Percentiles rank a stretch among this genome's conserved stretches.
phyloP scores from a whole-genome alignment of 352 stramenopile genomes.

The Pythium oligandrum region DNA sequence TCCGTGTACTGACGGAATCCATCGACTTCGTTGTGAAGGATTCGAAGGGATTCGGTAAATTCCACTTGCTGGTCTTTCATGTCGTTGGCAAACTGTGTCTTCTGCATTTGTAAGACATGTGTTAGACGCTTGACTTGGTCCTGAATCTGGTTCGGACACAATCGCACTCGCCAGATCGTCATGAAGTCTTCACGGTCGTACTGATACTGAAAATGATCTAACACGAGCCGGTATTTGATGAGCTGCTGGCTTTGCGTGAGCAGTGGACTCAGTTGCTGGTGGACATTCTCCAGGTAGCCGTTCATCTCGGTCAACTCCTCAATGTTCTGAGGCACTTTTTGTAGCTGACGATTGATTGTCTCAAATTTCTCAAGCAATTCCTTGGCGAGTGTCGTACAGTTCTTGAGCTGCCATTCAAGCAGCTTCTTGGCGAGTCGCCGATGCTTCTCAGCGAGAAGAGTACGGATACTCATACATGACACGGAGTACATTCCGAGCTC shows the following conservation, averaged over 20 bases:
- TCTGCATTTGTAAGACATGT: slow-evolving; percentile 78
- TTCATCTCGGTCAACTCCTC: slow-evolving; percentile 89
- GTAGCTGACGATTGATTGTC: slow-evolving; percentile 76
- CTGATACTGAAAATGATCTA: slow-evolving; percentile 81
- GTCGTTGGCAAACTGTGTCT: slow-evolving; percentile 78
- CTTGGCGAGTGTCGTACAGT: slow-evolving; percentile 63
- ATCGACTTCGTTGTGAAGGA: slow-evolving; percentile 87
- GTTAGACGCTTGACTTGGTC: slow-evolving; percentile 83
- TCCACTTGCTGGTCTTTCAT: slow-evolving; percentile 93
- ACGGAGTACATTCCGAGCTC: slow-evolving; percentile 83
- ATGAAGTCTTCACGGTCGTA: slow-evolving; percentile 88
- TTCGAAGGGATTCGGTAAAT: slow-evolving; percentile 80
- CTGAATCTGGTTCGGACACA: slow-evolving; percentile 85
- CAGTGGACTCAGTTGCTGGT: slow-evolving; percentile 52
- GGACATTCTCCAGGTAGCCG: slow-evolving; percentile 75
- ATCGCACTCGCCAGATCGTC: slow-evolving; percentile 84
- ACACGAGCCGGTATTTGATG: slow-evolving; percentile 70
- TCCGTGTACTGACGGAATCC: slow-evolving; percentile 86
- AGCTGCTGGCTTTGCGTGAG: slow-evolving; percentile 71
- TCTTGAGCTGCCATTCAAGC: slow-evolving; percentile 70
- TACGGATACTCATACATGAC: slow-evolving; percentile 64
- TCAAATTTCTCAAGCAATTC: slow-evolving; percentile 82
- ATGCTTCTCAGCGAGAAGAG: slow-evolving; percentile 75
- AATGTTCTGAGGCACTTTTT: slow-evolving; percentile 88
- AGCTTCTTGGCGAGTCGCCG: slow-evolving; percentile 66